phyloP scores from a whole-genome alignment of 2,329 filamentous ascomycete genomes.

The Hysterium pulicare region DNA sequence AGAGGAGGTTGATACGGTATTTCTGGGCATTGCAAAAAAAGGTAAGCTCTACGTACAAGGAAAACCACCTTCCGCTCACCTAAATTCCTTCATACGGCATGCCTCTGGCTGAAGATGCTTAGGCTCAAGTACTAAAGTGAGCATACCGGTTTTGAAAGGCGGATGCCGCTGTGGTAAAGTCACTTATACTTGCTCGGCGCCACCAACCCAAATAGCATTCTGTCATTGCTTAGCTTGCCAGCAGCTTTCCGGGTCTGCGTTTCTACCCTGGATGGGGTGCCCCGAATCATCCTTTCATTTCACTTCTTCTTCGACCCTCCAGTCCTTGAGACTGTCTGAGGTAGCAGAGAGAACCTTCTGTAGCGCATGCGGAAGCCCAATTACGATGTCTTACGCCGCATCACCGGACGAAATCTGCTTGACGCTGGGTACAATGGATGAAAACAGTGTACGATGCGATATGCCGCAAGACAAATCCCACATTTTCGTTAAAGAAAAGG shows the following conservation, averaged over 20 bases:
- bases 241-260: constrained; percentile 46
- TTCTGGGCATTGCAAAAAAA: constrained; percentile 34
- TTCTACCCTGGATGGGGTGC: constrained; percentile 43
- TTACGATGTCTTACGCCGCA: constrained; percentile 43
- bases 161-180: constrained; percentile 45
- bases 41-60: no score
- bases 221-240: constrained; percentile 52
- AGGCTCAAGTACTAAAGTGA: constrained; percentile 7
- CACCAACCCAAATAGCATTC: constrained; percentile 36
- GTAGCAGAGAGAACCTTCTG: constrained; percentile 46
- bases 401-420: constrained; percentile 31
- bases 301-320: constrained; percentile 25
- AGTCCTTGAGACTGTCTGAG: constrained; percentile 35
- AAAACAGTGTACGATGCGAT: constrained; percentile 34
- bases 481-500: constrained; percentile 45
- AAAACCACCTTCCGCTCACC: constrained; percentile 5
- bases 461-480: constrained; percentile 33
- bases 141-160: no score
- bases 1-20: constrained; percentile 39
- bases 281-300: constrained; percentile 33
- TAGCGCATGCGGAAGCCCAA: constrained; percentile 44
- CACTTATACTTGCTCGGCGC: constrained; percentile 37
- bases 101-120: neutral
- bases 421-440: constrained; percentile 42
- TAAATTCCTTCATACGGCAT: neutral